Evolutionary conservation across 345 rosid species (phyloP), one percentile per base, ranked within the genome.

Genomic region (Populus pruinosa): DNA sequence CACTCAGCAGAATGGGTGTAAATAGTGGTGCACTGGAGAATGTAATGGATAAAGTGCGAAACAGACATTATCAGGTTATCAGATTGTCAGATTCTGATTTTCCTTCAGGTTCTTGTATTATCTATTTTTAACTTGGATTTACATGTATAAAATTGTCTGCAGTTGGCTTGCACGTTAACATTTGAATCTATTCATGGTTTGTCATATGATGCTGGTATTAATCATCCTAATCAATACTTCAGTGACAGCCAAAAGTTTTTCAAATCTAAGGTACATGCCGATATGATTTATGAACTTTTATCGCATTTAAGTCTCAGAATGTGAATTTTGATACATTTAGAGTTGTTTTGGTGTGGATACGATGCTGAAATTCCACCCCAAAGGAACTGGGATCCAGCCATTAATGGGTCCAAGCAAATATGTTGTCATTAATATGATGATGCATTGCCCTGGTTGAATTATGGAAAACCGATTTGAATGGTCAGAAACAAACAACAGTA

Each of bases 201-300:
- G 73, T 78, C 93, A 31, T 85, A 87, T 73, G 98, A 92, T 83
- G 83, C 94, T 72, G 98, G 97, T 33, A 88, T 93, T 85, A 96
- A 93, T 79, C 99, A 96, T 88, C 98, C 97, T 6, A 93, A 90
- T 72, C 97, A 92, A 80, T 93, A 92, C 86, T 91, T 93, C 76
- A 87, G 76, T 62, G 97, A 96, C 86, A 91, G 93, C 88, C 94
- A 86, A 82, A 88, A 87, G 85, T 80, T 88, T 83, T 77, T 93
- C 76, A 85, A 88, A 80, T 72, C 90, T 33, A 92, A 91, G 91
- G 93, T 92, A 77, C 33, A 8, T n/a, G 72, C 76, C 31, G 7
- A 55, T 23, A 23, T 27, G 63, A 20, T 31, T 59, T 70, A 29
- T 61, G 12, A 44, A 41, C 36, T 18, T 65, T 47, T 33, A 23